Base-by-base conservation (phyloP, 148 eudicot species). In the Salicornia ramosissima region DNA sequence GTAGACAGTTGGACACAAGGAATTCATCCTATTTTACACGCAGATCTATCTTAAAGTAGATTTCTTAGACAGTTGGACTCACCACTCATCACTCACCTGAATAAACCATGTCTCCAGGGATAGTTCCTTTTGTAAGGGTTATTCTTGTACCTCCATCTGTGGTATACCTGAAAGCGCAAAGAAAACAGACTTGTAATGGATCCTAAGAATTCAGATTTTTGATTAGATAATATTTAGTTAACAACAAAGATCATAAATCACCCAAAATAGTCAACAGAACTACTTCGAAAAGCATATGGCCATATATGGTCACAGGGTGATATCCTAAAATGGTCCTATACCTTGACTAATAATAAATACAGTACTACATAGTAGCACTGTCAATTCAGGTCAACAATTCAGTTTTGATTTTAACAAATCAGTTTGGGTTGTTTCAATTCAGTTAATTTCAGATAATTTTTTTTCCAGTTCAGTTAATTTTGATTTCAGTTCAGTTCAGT, bases 91-190 rank as follows among this genome's bases (percentile, higher is more conserved):
- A n/a, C 71, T 76, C 36, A 94, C 98, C 98, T 74, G 97, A 82
- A 77, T 82, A 94, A 67, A 94, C 89, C 73, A 77, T 46, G 75
- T 83, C 81, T 73, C 89, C 90, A 6, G 70, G 83, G 72, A 94
- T 83, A 45, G 98, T 90, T 80, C 98, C 98, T 84, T 87, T 94
- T 84, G 87, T 82, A 65, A 94, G 95, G 79, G 67, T 74, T 74
- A 80, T 86, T 73, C 83, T 83, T 40, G 89, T 69, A 64, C 98
- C 98, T 76, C 98, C 96, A 77, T 94, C 90, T 50, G 98, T 94
- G 43, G 98, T 94, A 81, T 94, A 94, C 85, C 98, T 94, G 74
- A 71, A 73, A 74, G 49, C 30, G 72, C 66, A 31, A 73, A 59
- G 62, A 24, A 51, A 30, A 51, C 10, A 65, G 33, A 56, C 13